These are phyloP conservation scores for Maudiozyma bulderi DNA, from an alignment of 805 yeast genomes.

Conservation along the genomic window DNA sequence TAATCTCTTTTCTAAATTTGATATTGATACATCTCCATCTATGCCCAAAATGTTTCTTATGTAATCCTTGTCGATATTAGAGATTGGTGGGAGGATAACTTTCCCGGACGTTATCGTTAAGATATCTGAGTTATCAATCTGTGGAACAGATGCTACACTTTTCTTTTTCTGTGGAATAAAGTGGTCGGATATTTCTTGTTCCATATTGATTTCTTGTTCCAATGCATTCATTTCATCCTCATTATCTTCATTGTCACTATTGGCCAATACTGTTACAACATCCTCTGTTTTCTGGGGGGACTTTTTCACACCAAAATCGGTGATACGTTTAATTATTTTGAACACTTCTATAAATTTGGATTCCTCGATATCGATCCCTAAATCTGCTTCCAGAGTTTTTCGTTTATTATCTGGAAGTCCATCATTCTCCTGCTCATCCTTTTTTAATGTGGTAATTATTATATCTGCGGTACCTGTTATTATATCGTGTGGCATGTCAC, in stretches of 20 bases:
- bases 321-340: slow-evolving; percentile 36
- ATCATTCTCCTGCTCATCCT: slow-evolving; percentile 11
- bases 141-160: background rate
- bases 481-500: slow-evolving; percentile 68
- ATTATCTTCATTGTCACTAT: slow-evolving; percentile 36
- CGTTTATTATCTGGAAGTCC: slow-evolving; percentile 31
- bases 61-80: slow-evolving; percentile 42
- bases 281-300: slow-evolving; percentile 27
- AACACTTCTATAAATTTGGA: slow-evolving; percentile 37
- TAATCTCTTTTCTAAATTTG: no score
- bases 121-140: slow-evolving; percentile 11
- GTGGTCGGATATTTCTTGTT: slow-evolving; percentile 23
- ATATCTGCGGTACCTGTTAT: slow-evolving; percentile 33
- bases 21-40: no score
- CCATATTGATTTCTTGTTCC: slow-evolving; percentile 17
- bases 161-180: background rate
- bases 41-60: slow-evolving; percentile 17
- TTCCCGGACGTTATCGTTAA: no score
- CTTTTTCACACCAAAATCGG: slow-evolving; percentile 38
- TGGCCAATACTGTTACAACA: slow-evolving; percentile 36
- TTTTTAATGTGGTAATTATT: slow-evolving; percentile 14
- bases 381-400: slow-evolving; percentile 39
- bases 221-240: slow-evolving; percentile 2
- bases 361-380: slow-evolving; percentile 29
- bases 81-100: slow-evolving; percentile 17